Evolutionary conservation across 2,329 filamentous ascomycete genomes (phyloP).

Genomic region (Periconia sp.): DNA sequence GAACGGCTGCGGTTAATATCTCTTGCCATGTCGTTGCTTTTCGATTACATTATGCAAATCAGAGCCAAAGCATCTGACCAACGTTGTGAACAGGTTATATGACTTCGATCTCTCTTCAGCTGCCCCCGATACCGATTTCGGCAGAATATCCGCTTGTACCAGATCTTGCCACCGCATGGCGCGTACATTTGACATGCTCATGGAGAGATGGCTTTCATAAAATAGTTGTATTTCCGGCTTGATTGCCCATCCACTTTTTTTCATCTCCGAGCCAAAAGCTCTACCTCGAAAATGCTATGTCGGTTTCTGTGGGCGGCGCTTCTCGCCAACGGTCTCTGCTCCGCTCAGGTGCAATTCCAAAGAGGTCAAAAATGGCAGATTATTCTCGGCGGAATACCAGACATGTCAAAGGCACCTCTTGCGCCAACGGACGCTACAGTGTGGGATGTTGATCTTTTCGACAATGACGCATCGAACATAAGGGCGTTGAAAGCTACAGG

Average conservation of each 20-base stretch:
- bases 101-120: conserved; percentile 9
- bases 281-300: conserved; percentile 10
- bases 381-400: conserved; percentile 25
- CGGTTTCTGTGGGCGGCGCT: conserved; percentile 17
- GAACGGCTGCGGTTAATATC: conserved; percentile 18
- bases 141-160: conserved; percentile 7
- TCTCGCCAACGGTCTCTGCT: conserved; percentile 9
- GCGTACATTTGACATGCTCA: conserved; percentile 7
- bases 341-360: conserved; percentile 20
- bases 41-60: conserved; percentile 26
- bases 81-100: background rate
- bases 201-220: conserved; percentile 1
- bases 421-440: conserved; percentile 28
- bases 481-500: conserved; percentile 22
- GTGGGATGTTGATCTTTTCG: conserved; percentile 36
- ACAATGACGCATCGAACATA: conserved; percentile 25
- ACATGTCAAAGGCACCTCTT: conserved; percentile 28
- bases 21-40: conserved; percentile 17
- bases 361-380: conserved; percentile 33
- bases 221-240: conserved; percentile 1
- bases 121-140: conserved; percentile 7
- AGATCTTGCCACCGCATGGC: conserved; percentile 15
- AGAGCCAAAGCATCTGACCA: conserved; percentile 15
- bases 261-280: background rate
- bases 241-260: background rate